phyloP scores from a whole-genome alignment of 176 grass and related monocot species.

The Hordeum marinum region DNA sequence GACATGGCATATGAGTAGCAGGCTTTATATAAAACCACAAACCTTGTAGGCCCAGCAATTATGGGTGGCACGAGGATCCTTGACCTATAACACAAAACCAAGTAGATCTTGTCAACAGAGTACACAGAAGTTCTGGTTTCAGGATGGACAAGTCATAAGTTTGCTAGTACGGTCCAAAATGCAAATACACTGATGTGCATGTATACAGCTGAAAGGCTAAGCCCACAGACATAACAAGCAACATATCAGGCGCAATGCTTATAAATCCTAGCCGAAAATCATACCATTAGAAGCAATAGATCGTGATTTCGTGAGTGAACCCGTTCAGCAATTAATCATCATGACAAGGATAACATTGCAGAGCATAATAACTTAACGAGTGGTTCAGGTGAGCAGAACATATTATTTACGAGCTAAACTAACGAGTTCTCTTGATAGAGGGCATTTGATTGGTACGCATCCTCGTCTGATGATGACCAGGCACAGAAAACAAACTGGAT shows the following conservation, averaged over 20 bases:
- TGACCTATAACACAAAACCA: constrained; percentile 50
- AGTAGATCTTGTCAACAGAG: background rate
- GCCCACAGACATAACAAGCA: background rate
- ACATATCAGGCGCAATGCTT: background rate
- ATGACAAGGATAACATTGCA: background rate
- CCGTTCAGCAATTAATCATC: background rate
- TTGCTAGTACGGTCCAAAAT: background rate
- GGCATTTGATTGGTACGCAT: background rate
- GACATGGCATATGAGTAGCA: background rate
- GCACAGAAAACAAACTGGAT: background rate
- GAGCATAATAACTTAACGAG: background rate
- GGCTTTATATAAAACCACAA: constrained; percentile 10
- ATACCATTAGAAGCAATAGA: background rate
- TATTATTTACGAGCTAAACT: background rate
- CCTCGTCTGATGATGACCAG: background rate
- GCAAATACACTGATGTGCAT: background rate
- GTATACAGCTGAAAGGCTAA: background rate
- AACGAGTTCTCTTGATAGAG: background rate
- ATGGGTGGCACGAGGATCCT: constrained; percentile 79
- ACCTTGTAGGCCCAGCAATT: constrained; percentile 99
- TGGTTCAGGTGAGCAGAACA: background rate
- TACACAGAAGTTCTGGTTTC: background rate
- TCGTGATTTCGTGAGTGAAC: background rate
- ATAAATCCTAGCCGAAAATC: background rate
- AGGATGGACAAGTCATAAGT: background rate